phyloP scores from a whole-genome alignment of 257 asterid genomes.

The Knoxia roxburghii region DNA sequence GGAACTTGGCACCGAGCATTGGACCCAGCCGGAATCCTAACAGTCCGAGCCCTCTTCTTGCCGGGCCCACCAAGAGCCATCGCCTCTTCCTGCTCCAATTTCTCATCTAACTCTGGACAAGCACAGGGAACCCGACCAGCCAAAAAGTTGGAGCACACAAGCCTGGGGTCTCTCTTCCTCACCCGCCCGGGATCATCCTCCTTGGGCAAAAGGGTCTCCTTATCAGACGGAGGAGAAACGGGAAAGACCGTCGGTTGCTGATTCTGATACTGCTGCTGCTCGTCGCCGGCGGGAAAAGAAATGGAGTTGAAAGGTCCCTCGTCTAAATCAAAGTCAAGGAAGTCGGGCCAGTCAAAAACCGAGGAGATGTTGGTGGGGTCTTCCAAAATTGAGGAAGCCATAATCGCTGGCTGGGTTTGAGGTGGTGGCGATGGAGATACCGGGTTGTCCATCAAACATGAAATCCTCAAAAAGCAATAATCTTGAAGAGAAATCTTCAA shows the following conservation, averaged over 20 bases:
- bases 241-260: not conserved
- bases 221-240: not conserved
- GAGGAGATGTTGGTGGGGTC: conserved; percentile 39
- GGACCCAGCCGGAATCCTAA: conserved; percentile 36
- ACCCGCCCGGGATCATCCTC: conserved; percentile 32
- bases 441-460: conserved; percentile 21
- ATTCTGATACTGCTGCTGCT: conserved; percentile 5
- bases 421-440: conserved; percentile 14
- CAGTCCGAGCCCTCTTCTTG: conserved; percentile 60
- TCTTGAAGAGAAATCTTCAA: not conserved
- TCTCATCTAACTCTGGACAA: conserved; percentile 85
- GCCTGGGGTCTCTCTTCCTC: conserved; percentile 82
- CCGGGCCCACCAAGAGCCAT: conserved; percentile 33
- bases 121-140: conserved; percentile 93
- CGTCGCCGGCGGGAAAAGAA: conserved; percentile 24
- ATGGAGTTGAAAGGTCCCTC: conserved; percentile 29
- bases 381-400: conserved; percentile 22
- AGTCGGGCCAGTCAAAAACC: conserved; percentile 67
- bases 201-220: not conserved
- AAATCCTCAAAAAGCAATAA: conserved; percentile 14
- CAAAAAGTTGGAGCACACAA: conserved; percentile 74
- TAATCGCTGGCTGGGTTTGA: not conserved
- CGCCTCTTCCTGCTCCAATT: conserved; percentile 53
- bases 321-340: conserved; percentile 59
- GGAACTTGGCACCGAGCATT: conserved; percentile 77